A percentile compares a stretch with the other conserved stretches of the same genome.
phyloP scores from a whole-genome alignment of 1,284 basidiomycete genomes.

The Spongiforma sp. region DNA sequence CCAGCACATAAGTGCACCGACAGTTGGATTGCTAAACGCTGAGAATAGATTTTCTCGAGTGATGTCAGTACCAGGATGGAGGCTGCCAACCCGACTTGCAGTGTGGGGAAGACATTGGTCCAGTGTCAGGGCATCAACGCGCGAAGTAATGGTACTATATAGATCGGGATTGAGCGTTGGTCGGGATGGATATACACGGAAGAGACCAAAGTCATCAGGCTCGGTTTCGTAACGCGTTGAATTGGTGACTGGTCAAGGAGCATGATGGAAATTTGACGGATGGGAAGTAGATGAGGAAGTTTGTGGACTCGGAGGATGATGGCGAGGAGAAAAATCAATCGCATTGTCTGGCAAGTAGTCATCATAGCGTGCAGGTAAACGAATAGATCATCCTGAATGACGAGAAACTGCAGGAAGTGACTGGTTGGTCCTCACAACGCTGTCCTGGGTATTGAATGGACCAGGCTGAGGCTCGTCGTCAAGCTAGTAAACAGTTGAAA shows the following conservation, averaged over 20 bases:
- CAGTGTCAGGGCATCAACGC: neutral
- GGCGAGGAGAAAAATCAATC: neutral
- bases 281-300: no score
- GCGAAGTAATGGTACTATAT: neutral
- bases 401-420: neutral
- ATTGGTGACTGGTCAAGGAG: no score
- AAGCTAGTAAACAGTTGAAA: no score
- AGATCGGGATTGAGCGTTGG: neutral
- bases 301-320: neutral
- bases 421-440: no score
- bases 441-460: neutral
- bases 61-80: no score
- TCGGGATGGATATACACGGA: neutral
- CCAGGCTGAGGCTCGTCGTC: neutral
- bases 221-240: neutral
- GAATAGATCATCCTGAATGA: neutral
- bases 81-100: no score
- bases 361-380: neutral
- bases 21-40: constrained; percentile 7
- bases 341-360: neutral
- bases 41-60: constrained; percentile 5
- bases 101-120: neutral
- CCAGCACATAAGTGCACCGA: neutral
- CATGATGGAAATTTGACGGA: no score
- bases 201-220: neutral